A percentile compares a stretch with the other conserved stretches of the same genome.
These are phyloP conservation scores for Wallacemonas sp. DNA, from an alignment of 208 protist genomes.

Conservation along the genomic window DNA sequence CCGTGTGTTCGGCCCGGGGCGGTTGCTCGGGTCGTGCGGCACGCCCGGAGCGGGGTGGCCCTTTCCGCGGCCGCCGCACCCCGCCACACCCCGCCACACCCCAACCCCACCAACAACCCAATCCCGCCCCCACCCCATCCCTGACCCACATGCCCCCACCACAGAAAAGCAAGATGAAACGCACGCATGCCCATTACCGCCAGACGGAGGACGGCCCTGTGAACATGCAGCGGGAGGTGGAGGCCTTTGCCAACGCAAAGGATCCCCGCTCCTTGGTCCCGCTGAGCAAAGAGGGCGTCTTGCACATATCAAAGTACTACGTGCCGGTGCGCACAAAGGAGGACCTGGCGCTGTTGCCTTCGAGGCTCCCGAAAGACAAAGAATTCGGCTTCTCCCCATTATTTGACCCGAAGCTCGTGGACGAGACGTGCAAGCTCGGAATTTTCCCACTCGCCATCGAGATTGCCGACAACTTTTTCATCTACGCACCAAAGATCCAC, in stretches of 20 bases:
- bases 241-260: slow-evolving; percentile 4
- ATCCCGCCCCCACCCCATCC: not conserved
- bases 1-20: too few relatives aligned
- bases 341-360: slow-evolving; percentile 47
- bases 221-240: slow-evolving; percentile 42
- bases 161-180: not conserved
- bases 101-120: not conserved
- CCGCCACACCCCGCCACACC: not conserved
- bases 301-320: slow-evolving; percentile 31
- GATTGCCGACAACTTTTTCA: slow-evolving; percentile 28
- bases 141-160: not conserved
- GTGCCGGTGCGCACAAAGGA: slow-evolving; percentile 32
- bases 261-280: slow-evolving; percentile 39
- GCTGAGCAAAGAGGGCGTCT: slow-evolving; percentile 23
- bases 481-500: slow-evolving; percentile 82
- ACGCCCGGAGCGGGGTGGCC: not conserved
- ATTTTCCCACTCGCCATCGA: slow-evolving; percentile 70
- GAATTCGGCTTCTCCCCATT: slow-evolving; percentile 74
- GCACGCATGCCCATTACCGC: not conserved
- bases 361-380: slow-evolving; percentile 24
- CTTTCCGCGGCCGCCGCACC: not conserved
- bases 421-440: slow-evolving; percentile 65
- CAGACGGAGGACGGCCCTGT: slow-evolving; percentile 2
- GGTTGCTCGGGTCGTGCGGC: too few relatives aligned
- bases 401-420: slow-evolving; percentile 69